Evolutionary conservation across 1,284 basidiomycete species (phyloP), one percentile per base, ranked within the genome.

Genomic region (Gomphus sp.): DNA sequence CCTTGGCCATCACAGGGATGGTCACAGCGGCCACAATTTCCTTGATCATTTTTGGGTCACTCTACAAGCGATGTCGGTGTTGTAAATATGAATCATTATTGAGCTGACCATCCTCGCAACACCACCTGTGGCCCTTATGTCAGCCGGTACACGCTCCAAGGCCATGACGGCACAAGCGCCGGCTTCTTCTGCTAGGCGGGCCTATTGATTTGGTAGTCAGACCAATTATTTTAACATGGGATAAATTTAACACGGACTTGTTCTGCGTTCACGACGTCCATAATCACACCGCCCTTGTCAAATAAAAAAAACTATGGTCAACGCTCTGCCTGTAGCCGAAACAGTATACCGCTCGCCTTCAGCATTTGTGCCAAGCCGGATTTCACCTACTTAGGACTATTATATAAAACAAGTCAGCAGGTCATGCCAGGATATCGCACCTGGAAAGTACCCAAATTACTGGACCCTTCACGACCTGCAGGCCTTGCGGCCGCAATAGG

Each of bases 91-190:
- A 64, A 48, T 28, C 36, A 55, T 49, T 43, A 31, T 55, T 33
- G 54, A 45, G 66, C 79, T 65, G 67, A 91, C 91, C 94, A 98
- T 97, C 62, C 94, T 80, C 1, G 94, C 91, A 58, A 98, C 94
- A 62, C 94, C 94, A 45, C 94, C 94, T 71, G 91, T 78, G 43
- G 80, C 79, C 63, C 94, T 83, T 68, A 99, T 99, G 70, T 98
- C 94, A 37, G 96, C 95, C 18, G 96, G 96, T 12, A 99, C 94
- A 64, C 96, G 82, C 73, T 98, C 93, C 8, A 95, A 80, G 12
- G 93, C 93, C 96, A 99, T 98, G 64, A 99, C 96, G 63, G 96
- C 96, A 71, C 92, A 94, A 12, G 96, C 96, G 61, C 97, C 96
- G 10, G 96, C 96, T 70, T 97, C 94, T 70, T 98, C 96, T 60